These are phyloP conservation scores for Pythium aristosporum DNA, from an alignment of 352 stramenopile species.

Conservation along the genomic window DNA sequence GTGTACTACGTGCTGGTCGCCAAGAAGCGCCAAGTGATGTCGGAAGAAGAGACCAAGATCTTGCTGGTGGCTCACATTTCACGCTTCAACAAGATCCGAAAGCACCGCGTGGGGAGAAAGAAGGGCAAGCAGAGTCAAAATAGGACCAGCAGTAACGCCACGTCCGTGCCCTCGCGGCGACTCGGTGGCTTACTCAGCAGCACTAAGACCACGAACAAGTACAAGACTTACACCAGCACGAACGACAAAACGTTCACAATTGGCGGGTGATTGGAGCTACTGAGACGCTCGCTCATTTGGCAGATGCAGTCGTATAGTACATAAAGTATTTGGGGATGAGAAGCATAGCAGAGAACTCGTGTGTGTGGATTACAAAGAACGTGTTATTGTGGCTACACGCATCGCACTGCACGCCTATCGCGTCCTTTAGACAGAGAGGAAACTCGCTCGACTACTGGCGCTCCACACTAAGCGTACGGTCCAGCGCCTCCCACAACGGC, in stretches of 20 bases:
- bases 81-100: slow-evolving; percentile 12
- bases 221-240: not conserved
- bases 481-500: slow-evolving; percentile 63
- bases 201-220: not conserved
- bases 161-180: not conserved
- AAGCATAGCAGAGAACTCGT: no score
- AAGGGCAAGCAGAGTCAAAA: not conserved
- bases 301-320: no score
- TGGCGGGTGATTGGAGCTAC: no score
- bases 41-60: slow-evolving; percentile 25
- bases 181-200: not conserved
- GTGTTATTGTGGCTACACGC: slow-evolving; percentile 53
- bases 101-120: not conserved
- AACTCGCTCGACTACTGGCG: slow-evolving; percentile 68
- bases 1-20: slow-evolving; percentile 26
- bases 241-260: not conserved
- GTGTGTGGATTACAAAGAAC: not conserved
- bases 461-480: slow-evolving; percentile 53
- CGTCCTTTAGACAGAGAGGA: slow-evolving; percentile 44
- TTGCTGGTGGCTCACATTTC: slow-evolving; percentile 19
- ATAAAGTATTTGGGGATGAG: no score
- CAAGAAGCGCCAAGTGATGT: slow-evolving; percentile 26
- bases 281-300: no score
- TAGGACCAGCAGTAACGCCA: not conserved
- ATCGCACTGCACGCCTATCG: slow-evolving; percentile 51